A percentile compares a stretch with the other conserved stretches of the same genome.
These are phyloP conservation scores for Ophiostoma fasciatum DNA, from an alignment of 2,329 filamentous ascomycete species.

Conservation along the genomic window DNA sequence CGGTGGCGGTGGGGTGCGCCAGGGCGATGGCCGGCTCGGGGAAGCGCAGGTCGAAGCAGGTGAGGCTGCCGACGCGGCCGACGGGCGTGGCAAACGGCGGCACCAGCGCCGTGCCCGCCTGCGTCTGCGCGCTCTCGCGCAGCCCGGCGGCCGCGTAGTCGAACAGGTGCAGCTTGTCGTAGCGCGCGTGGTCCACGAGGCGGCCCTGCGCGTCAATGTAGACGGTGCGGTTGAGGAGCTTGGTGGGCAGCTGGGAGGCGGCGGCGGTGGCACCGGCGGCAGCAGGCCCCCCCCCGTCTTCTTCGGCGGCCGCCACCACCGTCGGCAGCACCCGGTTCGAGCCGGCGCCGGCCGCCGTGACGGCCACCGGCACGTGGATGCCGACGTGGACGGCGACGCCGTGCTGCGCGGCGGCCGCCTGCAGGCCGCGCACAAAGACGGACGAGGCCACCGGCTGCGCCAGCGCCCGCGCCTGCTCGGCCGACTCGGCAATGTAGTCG, in stretches of 20 bases:
- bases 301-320: conserved; percentile 20
- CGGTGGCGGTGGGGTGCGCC: conserved; percentile 21
- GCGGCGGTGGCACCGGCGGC: conserved; percentile 10
- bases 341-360: conserved; percentile 15
- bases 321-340: conserved; percentile 12
- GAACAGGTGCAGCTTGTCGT: conserved; percentile 88
- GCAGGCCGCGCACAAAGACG: conserved; percentile 64
- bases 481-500: conserved; percentile 67
- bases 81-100: conserved; percentile 58
- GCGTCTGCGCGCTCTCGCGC: conserved; percentile 23
- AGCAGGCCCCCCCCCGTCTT: too few relatives aligned
- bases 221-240: conserved; percentile 37
- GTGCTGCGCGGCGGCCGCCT: conserved; percentile 47
- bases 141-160: conserved; percentile 42
- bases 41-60: conserved; percentile 87
- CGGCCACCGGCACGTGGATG: conserved; percentile 57
- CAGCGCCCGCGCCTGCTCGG: conserved; percentile 54
- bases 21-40: conserved; percentile 59
- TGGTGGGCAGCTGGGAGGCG: conserved; percentile 12
- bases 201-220: conserved; percentile 32
- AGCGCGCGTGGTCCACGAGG: conserved; percentile 28
- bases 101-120: conserved; percentile 19
- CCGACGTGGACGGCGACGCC: conserved; percentile 68
- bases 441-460: conserved; percentile 50
- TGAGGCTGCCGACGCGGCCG: conserved; percentile 62